Percentiles rank a stretch among this genome's conserved stretches.
These are phyloP conservation scores for Chaetomiaceae sp. DNA, from an alignment of 2,329 filamentous ascomycete genomes.

Conservation along the genomic window DNA sequence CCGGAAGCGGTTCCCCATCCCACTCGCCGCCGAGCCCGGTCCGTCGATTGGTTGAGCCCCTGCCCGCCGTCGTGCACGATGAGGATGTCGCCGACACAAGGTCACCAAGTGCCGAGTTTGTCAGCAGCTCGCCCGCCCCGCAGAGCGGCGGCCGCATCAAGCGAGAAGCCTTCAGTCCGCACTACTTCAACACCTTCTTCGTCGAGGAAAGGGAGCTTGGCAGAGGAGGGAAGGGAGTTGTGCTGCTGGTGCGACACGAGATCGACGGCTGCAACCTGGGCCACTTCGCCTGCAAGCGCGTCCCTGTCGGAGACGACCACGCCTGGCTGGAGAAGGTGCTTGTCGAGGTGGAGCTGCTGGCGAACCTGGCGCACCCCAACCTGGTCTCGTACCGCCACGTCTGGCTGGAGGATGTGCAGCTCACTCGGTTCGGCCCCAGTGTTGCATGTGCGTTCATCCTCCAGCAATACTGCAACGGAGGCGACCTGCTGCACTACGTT, in stretches of 20 bases:
- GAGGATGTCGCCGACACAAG: slow-evolving; percentile 27
- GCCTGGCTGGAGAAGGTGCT: slow-evolving; percentile 92
- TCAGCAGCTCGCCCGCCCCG: slow-evolving; percentile 48
- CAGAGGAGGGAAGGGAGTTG: slow-evolving; percentile 88
- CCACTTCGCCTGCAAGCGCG: slow-evolving; percentile 92
- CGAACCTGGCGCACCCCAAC: slow-evolving; percentile 89
- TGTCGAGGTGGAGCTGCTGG: slow-evolving; percentile 86
- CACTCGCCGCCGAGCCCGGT: slow-evolving; percentile 50
- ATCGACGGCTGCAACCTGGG: slow-evolving; percentile 85
- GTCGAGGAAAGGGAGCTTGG: slow-evolving; percentile 83
- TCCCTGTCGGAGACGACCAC: slow-evolving; percentile 92
- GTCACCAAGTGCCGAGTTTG: slow-evolving; percentile 43
- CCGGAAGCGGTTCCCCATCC: slow-evolving; percentile 40
- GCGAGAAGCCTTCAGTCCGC: slow-evolving; percentile 79
- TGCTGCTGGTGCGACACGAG: slow-evolving; percentile 87
- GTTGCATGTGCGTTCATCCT: slow-evolving; percentile 96
- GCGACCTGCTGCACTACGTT: slow-evolving; percentile 85
- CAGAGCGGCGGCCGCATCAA: slow-evolving; percentile 65
- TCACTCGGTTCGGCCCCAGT: slow-evolving; percentile 81
- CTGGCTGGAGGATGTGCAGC: slow-evolving; percentile 85
- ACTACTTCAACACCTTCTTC: slow-evolving; percentile 93
- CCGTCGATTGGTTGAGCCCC: slow-evolving; percentile 48
- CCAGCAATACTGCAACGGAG: slow-evolving; percentile 94
- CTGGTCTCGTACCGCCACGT: slow-evolving; percentile 95
- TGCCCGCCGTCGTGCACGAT: slow-evolving; percentile 30